A percentile compares a stretch with the other conserved stretches of the same genome.
Evolutionary conservation across 495 filamentous ascomycete genomes (phyloP).

Genomic region (Emericellopsis terricola): DNA sequence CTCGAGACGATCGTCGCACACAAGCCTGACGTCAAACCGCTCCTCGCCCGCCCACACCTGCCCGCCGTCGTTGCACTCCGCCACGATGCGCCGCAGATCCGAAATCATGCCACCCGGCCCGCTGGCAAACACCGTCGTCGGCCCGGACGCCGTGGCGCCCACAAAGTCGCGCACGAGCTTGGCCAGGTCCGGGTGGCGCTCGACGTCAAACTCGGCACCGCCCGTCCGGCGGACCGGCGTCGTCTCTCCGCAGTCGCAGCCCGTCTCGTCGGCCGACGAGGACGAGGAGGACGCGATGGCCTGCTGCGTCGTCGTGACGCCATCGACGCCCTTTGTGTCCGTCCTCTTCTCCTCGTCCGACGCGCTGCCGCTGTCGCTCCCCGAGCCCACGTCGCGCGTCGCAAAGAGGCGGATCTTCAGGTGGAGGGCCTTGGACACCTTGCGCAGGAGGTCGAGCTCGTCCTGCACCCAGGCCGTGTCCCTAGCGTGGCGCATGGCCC

Average conservation of each 20-base stretch:
- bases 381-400: conserved; percentile 24
- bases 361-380: background rate
- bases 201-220: conserved; percentile 6
- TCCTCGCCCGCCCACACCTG: conserved; percentile 37
- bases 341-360: background rate
- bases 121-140: conserved; percentile 39
- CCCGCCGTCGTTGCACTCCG: conserved; percentile 25
- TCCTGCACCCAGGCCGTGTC: conserved; percentile 37
- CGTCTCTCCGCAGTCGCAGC: background rate
- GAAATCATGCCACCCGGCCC: conserved; percentile 42
- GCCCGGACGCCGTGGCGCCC: conserved; percentile 17
- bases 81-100: conserved; percentile 35
- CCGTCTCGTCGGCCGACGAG: background rate
- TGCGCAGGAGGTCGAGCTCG: conserved; percentile 32
- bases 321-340: conserved; percentile 8
- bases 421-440: conserved; percentile 16
- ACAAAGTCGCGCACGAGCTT: conserved; percentile 19
- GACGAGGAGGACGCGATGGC: background rate
- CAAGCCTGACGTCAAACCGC: conserved; percentile 33
- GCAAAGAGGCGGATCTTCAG: conserved; percentile 37
- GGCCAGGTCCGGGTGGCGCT: conserved; percentile 11
- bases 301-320: background rate
- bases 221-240: conserved; percentile 6
- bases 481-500: conserved; percentile 35
- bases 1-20: conserved; percentile 36